A percentile compares a stretch with the other conserved stretches of the same genome.
Evolutionary conservation across 306 rosid genomes (phyloP).

Genomic region (Ziziphus jujuba): DNA sequence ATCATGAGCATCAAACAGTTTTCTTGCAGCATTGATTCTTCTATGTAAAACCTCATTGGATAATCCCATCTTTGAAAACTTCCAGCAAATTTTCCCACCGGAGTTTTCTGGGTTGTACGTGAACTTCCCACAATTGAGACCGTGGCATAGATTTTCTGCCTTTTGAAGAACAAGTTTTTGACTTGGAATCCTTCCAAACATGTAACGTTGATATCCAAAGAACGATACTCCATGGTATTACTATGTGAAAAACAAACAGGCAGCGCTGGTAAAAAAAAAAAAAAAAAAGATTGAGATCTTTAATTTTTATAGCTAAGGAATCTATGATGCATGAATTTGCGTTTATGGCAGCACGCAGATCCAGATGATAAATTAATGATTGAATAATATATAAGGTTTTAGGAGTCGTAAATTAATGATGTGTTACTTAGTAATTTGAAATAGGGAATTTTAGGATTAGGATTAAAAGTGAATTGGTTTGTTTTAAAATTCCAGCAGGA

Average conservation of each 20-base stretch:
- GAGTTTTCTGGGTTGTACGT: constrained; percentile 1
- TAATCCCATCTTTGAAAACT: background rate
- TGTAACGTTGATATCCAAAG: constrained; percentile 7
- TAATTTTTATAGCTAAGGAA: too few relatives aligned
- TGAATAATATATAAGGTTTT: too few relatives aligned
- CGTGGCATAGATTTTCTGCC: background rate
- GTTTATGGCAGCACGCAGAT: too few relatives aligned
- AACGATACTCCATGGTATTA: constrained; percentile 11
- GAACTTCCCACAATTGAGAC: constrained; percentile 13
- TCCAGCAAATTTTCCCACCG: background rate
- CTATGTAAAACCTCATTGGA: constrained; percentile 23
- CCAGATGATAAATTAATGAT: too few relatives aligned
- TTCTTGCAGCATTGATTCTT: constrained; percentile 11
- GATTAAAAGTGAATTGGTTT: too few relatives aligned
- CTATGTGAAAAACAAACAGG: background rate
- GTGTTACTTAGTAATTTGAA: too few relatives aligned
- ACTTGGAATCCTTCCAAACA: background rate
- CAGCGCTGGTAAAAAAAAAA: too few relatives aligned
- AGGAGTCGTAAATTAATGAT: too few relatives aligned
- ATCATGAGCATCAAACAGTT: constrained; percentile 15
- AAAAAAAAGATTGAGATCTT: too few relatives aligned
- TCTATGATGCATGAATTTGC: too few relatives aligned
- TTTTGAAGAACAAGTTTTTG: background rate
- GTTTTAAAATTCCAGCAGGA: too few relatives aligned
- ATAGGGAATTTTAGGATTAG: too few relatives aligned